Base-by-base conservation (phyloP, 805 yeast genomes). In the Candida mattraensis region DNA sequence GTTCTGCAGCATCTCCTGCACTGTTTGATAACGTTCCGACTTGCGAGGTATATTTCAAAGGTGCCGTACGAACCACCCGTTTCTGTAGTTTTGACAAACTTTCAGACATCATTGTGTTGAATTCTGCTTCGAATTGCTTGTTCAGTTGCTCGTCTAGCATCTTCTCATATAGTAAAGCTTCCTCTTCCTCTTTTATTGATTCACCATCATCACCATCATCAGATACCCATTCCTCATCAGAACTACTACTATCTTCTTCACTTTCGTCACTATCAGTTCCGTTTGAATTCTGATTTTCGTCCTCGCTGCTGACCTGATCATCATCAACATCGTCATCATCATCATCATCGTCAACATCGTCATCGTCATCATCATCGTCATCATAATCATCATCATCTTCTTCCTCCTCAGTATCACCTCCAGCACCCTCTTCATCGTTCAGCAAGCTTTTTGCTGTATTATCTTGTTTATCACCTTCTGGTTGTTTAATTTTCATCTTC, bases 51-150 rank as follows among this genome's bases (percentile, higher is more conserved):
- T n/a, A n/a, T n/a, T n/a, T n/a, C n/a, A n/a, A n/a, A n/a, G n/a
- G n/a, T n/a, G n/a, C n/a, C n/a, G n/a, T n/a, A n/a, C n/a, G n/a
- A n/a, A n/a, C n/a, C n/a, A n/a, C n/a, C 9, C 5, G 14, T 18
- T 9, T 17, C 17, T 15, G 22, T 29, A 7, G 29, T 13, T 7
- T 30, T 25, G n/a, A n/a, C 45, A 75, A 60, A 7, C 83, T 68
- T 14, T 76, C 80, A n/a, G 61, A 49, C 41, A 80, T 63, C 50
- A 82, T 56, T 33, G 58, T 63, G 39, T 72, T 72, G 41, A 77
- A 74, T 47, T 81, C 83, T 33, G 60, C 67, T 24, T 80, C 87
- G 31, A 83, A 44, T 8, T 50, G 55, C 7, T 47, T 50, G 5
- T 49, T 58, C 13, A 50, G 53, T 24, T 48, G 58, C 7, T 47